Evolutionary conservation across 2,329 filamentous ascomycete species (phyloP).

Genomic region (Mycosphaerella sp.): DNA sequence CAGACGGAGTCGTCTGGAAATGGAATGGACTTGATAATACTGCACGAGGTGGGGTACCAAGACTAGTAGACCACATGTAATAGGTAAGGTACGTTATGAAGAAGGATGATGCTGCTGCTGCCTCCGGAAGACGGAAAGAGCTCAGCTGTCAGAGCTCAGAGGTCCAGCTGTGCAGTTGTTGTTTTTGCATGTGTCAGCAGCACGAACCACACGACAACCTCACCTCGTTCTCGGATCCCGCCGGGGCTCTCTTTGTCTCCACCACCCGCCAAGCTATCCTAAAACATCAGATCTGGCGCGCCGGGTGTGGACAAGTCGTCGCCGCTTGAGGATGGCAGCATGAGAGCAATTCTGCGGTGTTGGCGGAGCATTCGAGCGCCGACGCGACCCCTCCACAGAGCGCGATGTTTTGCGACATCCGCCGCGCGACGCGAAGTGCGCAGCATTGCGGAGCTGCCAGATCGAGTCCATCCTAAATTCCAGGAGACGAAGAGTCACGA

Average conservation of each 20-base stretch:
- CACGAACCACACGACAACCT: slow-evolving; percentile 1
- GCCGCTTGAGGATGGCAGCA: slow-evolving; percentile 26
- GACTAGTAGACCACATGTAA: no score
- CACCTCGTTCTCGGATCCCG: neutral
- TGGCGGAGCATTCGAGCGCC: slow-evolving; percentile 19
- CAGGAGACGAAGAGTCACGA: slow-evolving; percentile 55
- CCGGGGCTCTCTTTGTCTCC: neutral
- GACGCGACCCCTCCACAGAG: slow-evolving; percentile 11
- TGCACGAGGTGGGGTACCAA: no score
- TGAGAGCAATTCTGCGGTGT: slow-evolving; percentile 28
- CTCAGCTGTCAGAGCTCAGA: neutral
- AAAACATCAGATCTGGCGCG: neutral
- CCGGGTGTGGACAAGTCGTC: neutral
- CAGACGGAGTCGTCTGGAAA: slow-evolving; percentile 1
- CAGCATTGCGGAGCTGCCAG: slow-evolving; percentile 46
- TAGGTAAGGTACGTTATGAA: no score
- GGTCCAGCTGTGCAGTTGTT: neutral
- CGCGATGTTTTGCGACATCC: slow-evolving; percentile 48
- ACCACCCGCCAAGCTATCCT: neutral
- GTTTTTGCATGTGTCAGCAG: slow-evolving; percentile 5
- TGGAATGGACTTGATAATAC: neutral
- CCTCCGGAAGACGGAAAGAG: neutral
- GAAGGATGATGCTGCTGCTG: no score
- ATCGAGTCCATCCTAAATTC: slow-evolving; percentile 58
- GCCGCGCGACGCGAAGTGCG: slow-evolving; percentile 44